A percentile compares a stretch with the other conserved stretches of the same genome.
phyloP scores from a whole-genome alignment of 495 filamentous ascomycete genomes.

The Bombardia bombarda region DNA sequence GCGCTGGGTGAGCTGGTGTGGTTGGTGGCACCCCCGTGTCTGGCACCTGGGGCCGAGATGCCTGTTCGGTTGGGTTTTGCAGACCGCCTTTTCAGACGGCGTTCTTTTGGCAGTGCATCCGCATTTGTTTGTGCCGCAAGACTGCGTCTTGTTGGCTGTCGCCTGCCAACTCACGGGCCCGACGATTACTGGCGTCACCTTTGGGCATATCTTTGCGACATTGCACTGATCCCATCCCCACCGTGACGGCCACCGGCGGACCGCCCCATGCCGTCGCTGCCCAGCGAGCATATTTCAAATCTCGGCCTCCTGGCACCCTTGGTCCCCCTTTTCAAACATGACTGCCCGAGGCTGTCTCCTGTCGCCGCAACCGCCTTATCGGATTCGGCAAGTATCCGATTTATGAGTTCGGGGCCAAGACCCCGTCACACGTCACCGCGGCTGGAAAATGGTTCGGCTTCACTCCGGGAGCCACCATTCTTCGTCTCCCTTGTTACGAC shows the following conservation, averaged over 20 bases:
- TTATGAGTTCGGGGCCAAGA: too few species aligned
- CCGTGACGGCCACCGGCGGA: background rate
- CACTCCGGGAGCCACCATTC: too few species aligned
- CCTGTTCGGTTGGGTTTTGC: background rate
- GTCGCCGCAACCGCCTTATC: background rate
- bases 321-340: slow-evolving; percentile 4
- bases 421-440: too few species aligned
- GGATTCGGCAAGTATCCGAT: background rate
- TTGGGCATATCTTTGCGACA: background rate
- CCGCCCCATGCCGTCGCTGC: background rate
- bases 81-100: slow-evolving; percentile 10
- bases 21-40: too few species aligned
- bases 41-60: background rate
- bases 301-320: background rate
- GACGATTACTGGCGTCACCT: too few species aligned
- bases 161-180: too few species aligned
- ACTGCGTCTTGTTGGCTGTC: slow-evolving; percentile 5
- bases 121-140: slow-evolving; percentile 4
- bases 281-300: slow-evolving; percentile 1
- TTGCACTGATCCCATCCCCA: slow-evolving; percentile 1
- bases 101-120: background rate
- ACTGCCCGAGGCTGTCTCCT: background rate
- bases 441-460: too few species aligned
- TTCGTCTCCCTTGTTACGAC: too few species aligned
- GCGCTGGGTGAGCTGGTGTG: too few species aligned